phyloP scores from a whole-genome alignment of 2,329 filamentous ascomycete genomes.

The Cordyceps fumosorosea region DNA sequence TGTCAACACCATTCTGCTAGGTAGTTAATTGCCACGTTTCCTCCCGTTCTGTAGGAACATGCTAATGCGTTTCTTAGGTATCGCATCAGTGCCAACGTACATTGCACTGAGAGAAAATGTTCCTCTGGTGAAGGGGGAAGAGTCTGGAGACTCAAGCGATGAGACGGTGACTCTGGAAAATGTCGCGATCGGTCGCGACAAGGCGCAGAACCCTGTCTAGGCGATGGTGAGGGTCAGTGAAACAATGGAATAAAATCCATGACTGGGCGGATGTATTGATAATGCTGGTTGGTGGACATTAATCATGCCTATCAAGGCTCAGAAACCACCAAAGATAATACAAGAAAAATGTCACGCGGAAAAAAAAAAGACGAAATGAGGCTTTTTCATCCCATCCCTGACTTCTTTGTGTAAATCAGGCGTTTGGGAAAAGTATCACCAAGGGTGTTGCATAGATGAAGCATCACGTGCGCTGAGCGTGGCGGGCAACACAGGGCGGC shows the following conservation, averaged over 20 bases:
- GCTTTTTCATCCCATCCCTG: background rate
- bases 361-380: background rate
- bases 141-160: background rate
- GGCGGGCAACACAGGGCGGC: background rate
- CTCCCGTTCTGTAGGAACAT: background rate
- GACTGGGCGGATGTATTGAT: background rate
- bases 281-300: background rate
- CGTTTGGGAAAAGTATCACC: background rate
- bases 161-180: background rate
- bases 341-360: background rate
- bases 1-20: constrained; percentile 32
- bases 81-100: constrained; percentile 23
- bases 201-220: background rate
- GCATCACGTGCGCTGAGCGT: constrained; percentile 4
- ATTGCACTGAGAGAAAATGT: constrained; percentile 24
- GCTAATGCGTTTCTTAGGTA: constrained; percentile 15
- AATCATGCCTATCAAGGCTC: background rate
- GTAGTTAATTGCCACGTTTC: constrained; percentile 19
- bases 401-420: background rate
- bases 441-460: background rate
- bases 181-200: background rate
- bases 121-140: constrained; percentile 18
- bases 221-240: background rate
- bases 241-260: background rate
- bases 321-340: background rate